Conservation (phyloP, 768 basidiomycete genomes). For the Trametes gibbosa region DNA sequence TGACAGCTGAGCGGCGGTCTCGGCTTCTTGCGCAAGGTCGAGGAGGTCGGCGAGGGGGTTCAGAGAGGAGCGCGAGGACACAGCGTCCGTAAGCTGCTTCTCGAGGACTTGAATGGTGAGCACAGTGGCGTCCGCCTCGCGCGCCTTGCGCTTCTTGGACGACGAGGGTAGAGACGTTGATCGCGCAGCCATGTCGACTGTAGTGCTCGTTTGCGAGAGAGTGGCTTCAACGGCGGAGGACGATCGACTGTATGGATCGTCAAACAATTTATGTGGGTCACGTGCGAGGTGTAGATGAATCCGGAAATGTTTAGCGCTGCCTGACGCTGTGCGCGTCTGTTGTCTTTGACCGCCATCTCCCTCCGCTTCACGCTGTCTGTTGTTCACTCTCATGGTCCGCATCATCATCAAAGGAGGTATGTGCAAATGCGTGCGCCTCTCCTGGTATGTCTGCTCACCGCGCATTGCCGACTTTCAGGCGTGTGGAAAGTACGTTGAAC, state of each 20-base stretch:
- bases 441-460: background rate
- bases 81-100: conserved; percentile 49
- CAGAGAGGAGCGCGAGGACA: conserved; percentile 57
- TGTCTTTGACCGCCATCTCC: conserved; percentile 16
- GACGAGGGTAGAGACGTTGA: conserved; percentile 21
- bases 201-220: no score
- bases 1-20: conserved; percentile 56
- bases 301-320: conserved; percentile 2
- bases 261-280: background rate
- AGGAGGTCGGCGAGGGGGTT: conserved; percentile 79
- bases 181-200: background rate
- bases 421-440: conserved; percentile 24
- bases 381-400: conserved; percentile 58
- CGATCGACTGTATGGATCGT: background rate
- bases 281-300: conserved; percentile 4
- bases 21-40: conserved; percentile 46
- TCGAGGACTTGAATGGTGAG: conserved; percentile 48
- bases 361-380: background rate
- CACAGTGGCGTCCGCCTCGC: conserved; percentile 13
- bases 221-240: no score
- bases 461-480: conserved; percentile 37
- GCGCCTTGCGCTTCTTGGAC: conserved; percentile 28
- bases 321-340: conserved; percentile 5
- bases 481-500: conserved; percentile 70
- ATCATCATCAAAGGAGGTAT: conserved; percentile 89